Percentiles rank a stretch among this genome's conserved stretches.
Evolutionary conservation across 129 eudicot genomes (phyloP).

Genomic region (Glebionis coronaria): DNA sequence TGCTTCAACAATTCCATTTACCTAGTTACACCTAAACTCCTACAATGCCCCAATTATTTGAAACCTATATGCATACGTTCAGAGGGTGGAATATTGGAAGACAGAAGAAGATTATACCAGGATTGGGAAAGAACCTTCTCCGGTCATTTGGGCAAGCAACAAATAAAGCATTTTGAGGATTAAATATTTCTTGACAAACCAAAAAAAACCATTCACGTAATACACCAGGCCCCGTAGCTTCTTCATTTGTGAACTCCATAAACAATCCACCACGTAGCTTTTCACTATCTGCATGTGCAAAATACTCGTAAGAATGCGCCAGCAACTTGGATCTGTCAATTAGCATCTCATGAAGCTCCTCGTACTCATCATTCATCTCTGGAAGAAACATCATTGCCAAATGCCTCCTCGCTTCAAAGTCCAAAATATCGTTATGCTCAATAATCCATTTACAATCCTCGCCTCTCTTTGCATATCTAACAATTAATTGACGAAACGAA

Average conservation of each 20-base stretch:
- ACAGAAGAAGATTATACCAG: constrained; percentile 54
- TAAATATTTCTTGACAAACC: constrained; percentile 80
- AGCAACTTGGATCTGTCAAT: constrained; percentile 73
- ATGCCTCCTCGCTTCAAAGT: constrained; percentile 74
- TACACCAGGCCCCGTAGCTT: constrained; percentile 96
- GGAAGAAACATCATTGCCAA: constrained; percentile 79
- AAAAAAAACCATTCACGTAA: constrained; percentile 84
- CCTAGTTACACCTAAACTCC: too few species aligned
- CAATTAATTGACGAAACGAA: constrained; percentile 44
- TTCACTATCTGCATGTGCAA: constrained; percentile 42
- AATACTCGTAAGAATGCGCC: constrained; percentile 71
- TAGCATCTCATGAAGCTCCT: constrained; percentile 82
- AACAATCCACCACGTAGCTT: constrained; percentile 59
- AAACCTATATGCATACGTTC: neutral
- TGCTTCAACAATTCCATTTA: too few species aligned
- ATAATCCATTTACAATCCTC: constrained; percentile 68
- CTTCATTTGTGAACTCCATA: constrained; percentile 82
- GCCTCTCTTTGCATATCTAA: constrained; percentile 48
- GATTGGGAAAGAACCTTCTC: constrained; percentile 84
- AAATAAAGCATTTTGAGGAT: constrained; percentile 76
- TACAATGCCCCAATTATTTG: neutral
- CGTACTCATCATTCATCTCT: constrained; percentile 67
- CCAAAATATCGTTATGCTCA: constrained; percentile 53
- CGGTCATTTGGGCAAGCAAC: constrained; percentile 79
- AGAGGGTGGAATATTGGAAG: neutral